Evolutionary conservation across 2,329 filamentous ascomycete genomes (phyloP), one percentile per base, ranked within the genome.

Genomic region (Fonsecaea pedrosoi): DNA sequence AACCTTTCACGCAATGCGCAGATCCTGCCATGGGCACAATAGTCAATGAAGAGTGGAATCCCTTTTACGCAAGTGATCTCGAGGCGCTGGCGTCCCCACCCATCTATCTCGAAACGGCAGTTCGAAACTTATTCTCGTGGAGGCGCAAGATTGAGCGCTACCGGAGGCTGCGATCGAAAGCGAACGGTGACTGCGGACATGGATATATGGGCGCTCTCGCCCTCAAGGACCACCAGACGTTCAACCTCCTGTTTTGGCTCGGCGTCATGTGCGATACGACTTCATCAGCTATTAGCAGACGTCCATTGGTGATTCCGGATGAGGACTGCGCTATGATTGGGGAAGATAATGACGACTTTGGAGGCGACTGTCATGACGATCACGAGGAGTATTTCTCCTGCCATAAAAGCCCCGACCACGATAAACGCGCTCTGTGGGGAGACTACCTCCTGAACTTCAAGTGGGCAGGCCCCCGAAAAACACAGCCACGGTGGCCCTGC

Each of bases 221-320:
- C 8, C 58, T 66, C 12, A 77, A 79, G 21, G 77, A 82, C 74
- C 75, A 77, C 25, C 77, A 80, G 12, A 87, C 86, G 0, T 78
- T 87, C 35, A 80, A 83, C 13, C 75, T 88, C 8, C 72, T 88
- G 1, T 87, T 85, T 71, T 88, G 86, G 86, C 77, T 88, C 13
- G 83, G 83, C 0, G 77, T 87, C 55, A 87, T 87, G 85, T 84
- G 86, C 55, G 85, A 87, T 71, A 87, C 85, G 0, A 75, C 87
- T 7, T 85, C 84, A 0, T 81, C 86, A 0, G 84, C 84, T 0
- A 85, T 87, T 78, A 80, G 82, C 60, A 78, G 80, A 54, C 79
- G 81, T 1, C 80, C 81, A 1, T 71, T 82, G 0, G 79, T 83
- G 1, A 77, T 83, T 6, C 79, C 79, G 1, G 80, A 83, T 64